Base-by-base conservation (phyloP, 805 yeast species). In the Clavispora carvajalis region DNA sequence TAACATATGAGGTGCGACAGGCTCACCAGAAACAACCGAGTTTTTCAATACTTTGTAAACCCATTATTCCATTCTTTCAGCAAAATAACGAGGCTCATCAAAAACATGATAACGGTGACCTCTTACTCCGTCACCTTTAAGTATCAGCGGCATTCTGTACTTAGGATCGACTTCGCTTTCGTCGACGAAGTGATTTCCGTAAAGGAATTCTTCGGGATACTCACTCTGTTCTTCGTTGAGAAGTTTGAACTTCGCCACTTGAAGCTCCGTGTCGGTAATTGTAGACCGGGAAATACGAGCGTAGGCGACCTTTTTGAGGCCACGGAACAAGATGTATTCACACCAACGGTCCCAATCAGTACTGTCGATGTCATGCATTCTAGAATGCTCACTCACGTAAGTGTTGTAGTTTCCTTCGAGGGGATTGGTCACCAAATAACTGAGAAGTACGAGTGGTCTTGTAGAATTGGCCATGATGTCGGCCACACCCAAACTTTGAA, bases 261-360 rank as follows among this genome's bases (percentile, higher is more conserved):
- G 99, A 39, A 93, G 77, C 63, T 93, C 99, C 2, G 99, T 93
- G 59, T 93, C 99, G 0, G 99, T 93, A 51, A 93, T 90, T 1
- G 96, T 81, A 7, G 93, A 87, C 57, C 99, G 78, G 34, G 95
- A 81, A 31, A 93, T 83, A 60, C 99, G 79, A 0, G 98, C 98
- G 60, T 93, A 93, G 3, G 95, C 98, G 1, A 84, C 79, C 63
- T 96, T 83, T 59, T 79, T 82, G 62, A 93, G 67, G 44, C 84
- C 82, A 60, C 90, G 85, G 76, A 84, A 93, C 49, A 93, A 67
- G 47, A 93, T 88, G 65, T 93, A 93, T 67, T 93, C 95, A 66
- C 99, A 93, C 99, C 99, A 93, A 67, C 99, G 79, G 58, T 93
- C 99, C 81, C 90, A 86, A 59, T 91, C 97, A 7, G 83, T 71